phyloP scores from a whole-genome alignment of 305 asterid genomes.

The Fraxinus xanthoxyloides region DNA sequence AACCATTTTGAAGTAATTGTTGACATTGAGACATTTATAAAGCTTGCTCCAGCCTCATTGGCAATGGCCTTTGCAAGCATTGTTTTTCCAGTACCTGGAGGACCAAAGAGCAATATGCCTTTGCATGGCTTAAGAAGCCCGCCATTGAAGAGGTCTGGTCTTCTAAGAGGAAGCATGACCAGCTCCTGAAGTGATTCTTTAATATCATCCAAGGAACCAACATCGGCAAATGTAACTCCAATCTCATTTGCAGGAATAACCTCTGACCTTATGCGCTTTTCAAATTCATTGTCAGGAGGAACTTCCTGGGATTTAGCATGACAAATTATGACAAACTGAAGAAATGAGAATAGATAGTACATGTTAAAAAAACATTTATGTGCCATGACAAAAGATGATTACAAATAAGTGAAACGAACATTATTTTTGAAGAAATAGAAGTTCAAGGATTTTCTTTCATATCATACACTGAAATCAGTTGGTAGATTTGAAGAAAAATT shows the following conservation, averaged over 20 bases:
- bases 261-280: too few species aligned
- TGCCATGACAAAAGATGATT: neutral
- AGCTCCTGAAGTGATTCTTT: constrained; percentile 98
- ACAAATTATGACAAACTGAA: neutral
- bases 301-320: neutral
- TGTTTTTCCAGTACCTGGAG: constrained; percentile 99
- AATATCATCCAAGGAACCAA: constrained; percentile 79
- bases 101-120: constrained; percentile 94
- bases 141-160: constrained; percentile 92
- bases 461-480: neutral
- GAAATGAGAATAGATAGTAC: neutral
- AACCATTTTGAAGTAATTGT: constrained; percentile 98
- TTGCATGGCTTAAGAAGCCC: constrained; percentile 98
- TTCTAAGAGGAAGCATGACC: constrained; percentile 95
- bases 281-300: too few species aligned
- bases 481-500: neutral
- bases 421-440: neutral
- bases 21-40: constrained; percentile 95
- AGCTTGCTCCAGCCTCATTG: constrained; percentile 96
- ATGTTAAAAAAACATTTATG: neutral
- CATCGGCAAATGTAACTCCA: constrained; percentile 69
- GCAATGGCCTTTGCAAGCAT: constrained; percentile 99
- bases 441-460: neutral
- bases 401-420: neutral
- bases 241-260: too few species aligned